A percentile compares a stretch with the other conserved stretches of the same genome.
Evolutionary conservation across 257 asterid species (phyloP).

Genomic region (Buddleja alternifolia): DNA sequence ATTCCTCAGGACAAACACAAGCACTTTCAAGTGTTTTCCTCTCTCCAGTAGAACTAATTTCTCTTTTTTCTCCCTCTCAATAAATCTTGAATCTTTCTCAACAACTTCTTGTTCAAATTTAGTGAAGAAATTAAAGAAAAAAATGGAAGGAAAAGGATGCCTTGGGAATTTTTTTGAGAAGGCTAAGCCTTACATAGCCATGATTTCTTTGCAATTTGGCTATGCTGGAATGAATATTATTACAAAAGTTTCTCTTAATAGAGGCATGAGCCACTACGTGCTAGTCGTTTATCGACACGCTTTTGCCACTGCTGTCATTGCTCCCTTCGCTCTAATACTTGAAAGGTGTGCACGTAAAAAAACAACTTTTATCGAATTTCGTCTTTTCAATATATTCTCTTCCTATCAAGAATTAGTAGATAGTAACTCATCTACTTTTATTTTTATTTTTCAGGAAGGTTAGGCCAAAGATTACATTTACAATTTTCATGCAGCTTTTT

Average conservation of each 20-base stretch:
- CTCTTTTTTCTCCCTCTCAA: background rate
- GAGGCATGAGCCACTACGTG: constrained; percentile 95
- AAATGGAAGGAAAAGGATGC: constrained; percentile 71
- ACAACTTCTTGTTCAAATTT: background rate
- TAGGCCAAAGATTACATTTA: constrained; percentile 88
- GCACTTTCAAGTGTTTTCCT: constrained; percentile 62
- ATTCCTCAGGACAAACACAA: constrained; percentile 69
- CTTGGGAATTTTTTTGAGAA: constrained; percentile 46
- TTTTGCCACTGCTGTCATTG: constrained; percentile 86
- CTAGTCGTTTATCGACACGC: constrained; percentile 94
- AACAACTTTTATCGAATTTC: background rate
- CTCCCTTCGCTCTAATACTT: constrained; percentile 80
- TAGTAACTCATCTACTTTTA: background rate
- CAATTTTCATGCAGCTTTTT: constrained; percentile 82
- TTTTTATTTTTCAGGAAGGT: constrained; percentile 53
- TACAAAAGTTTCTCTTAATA: constrained; percentile 82
- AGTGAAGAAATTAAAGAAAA: background rate
- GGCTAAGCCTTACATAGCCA: constrained; percentile 88
- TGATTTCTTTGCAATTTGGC: constrained; percentile 83
- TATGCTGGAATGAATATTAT: constrained; percentile 95
- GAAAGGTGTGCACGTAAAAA: constrained; percentile 73
- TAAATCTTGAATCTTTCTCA: background rate
- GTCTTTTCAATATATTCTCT: background rate
- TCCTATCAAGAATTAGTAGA: background rate
- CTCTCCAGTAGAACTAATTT: constrained; percentile 28